Evolutionary conservation across 208 protist species (phyloP), one percentile per base, ranked within the genome.

Genomic region (Entamoeba moshkovskii): DNA sequence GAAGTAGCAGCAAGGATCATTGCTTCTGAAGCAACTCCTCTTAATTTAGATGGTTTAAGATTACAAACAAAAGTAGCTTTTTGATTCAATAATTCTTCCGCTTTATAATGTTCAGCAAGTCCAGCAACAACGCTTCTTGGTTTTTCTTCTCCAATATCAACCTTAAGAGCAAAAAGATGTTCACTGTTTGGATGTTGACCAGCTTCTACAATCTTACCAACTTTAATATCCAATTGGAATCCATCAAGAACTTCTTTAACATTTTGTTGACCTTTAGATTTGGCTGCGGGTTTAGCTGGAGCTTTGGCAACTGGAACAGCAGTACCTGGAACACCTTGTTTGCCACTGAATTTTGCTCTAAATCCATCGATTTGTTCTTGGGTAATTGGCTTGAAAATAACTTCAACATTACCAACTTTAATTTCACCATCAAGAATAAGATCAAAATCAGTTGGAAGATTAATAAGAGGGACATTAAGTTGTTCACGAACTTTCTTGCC

Each of bases 121-220:
- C 92, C 92, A 93, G 92, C 33, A 93, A 93, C 44, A 93, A 93
- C 25, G 29, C 42, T 73, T 93, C 92, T 45, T 45, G 92, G 92
- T 49, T 93, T 46, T n/a, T 45, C 92, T n/a, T 93, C 92, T 6
- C 92, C 92, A 33, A 93, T n/a, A 93, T 93, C 45, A 16, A 93
- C 45, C 22, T 73, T 93, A 48, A 48, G 42, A 52, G 45, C 45
- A 22, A 93, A 46, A 22, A 93, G 25, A 91, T 91, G 52, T n/a
- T 45, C 45, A n/a, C 38, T 46, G 11, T 93, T 48, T 49, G 92
- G 92, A 52, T 93, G 92, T 73, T 3, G 33, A 22, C 45, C 92
- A 93, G 42, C 33, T 48, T 93, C 66, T 22, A 93, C 42, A 52
- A 93, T 93, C 22, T 93, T 8, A 49, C 92, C 92, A 18, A 93